A percentile compares a stretch with the other conserved stretches of the same genome.
Conservation (phyloP, 2,329 filamentous ascomycete species). For the Lecanicillium sp. region DNA sequence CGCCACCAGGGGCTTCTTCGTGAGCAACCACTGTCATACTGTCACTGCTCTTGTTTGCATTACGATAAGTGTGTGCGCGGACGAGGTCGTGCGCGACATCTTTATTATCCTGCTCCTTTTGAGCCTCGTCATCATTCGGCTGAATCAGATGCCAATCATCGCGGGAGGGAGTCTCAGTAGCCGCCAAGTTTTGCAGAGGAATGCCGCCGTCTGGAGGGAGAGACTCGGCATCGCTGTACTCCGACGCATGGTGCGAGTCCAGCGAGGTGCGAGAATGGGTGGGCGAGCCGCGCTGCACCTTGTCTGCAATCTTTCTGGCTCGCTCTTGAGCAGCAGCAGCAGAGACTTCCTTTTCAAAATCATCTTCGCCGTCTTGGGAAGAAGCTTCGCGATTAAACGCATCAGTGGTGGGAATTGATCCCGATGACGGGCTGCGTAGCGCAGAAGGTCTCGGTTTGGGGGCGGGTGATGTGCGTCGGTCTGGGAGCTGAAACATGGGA, state of each 20-base stretch:
- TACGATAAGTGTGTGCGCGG: conserved; percentile 27
- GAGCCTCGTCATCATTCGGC: conserved; percentile 7
- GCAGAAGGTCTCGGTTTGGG: conserved; percentile 6
- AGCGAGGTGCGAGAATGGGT: conserved; percentile 26
- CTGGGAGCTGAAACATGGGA: conserved; percentile 11
- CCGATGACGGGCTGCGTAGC: conserved; percentile 8
- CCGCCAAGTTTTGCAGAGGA: conserved; percentile 22
- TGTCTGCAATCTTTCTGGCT: conserved; percentile 32
- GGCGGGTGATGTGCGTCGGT: conserved; percentile 7
- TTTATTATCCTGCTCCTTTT: conserved; percentile 19
- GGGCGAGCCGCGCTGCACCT: conserved; percentile 27
- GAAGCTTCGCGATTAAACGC: conserved; percentile 8
- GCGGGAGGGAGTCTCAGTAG: conserved; percentile 5
- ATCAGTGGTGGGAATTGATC: conserved; percentile 7
- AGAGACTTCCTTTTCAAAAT: conserved; percentile 19
- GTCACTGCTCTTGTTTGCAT: conserved; percentile 3
- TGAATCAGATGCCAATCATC: conserved; percentile 10
- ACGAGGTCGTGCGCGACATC: conserved; percentile 34
- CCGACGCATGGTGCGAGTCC: conserved; percentile 25
- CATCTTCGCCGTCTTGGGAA: conserved; percentile 9
- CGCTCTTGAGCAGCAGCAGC: conserved; percentile 35
- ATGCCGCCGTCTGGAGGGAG: conserved; percentile 18
- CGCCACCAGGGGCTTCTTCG: conserved; percentile 9
- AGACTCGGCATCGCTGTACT: conserved; percentile 19
- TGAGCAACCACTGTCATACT: conserved; percentile 13